Base-by-base conservation (phyloP, 441 rosid species). In the Pelargonium citronellum region DNA sequence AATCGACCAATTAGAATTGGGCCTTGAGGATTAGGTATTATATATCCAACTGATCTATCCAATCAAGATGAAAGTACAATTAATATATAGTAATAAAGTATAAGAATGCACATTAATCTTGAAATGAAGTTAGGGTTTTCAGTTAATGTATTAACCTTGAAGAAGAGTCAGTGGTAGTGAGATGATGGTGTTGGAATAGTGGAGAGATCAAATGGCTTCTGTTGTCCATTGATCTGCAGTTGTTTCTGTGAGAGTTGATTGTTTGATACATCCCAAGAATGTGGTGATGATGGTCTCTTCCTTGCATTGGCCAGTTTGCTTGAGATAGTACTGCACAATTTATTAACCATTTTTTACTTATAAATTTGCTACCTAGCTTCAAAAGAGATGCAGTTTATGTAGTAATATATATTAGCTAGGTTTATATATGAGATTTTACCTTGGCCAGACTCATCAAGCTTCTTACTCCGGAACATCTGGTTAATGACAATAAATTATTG, bases 401-500 rank as follows among this genome's bases (percentile, higher is more conserved):
- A n/a, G n/a, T n/a, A n/a, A n/a, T n/a, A n/a, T n/a, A n/a, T n/a
- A n/a, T n/a, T n/a, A n/a, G n/a, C n/a, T n/a, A n/a, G n/a, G 55
- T 11, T 16, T 19, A 12, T 67, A 22, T 22, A 22, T 22, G 27
- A 44, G 55, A 39, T 7, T 55, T 71, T 67, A 85, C 91, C 92
- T 84, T 84, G 90, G 11, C 83, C 78, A 71, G 87, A 69, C 13
- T 81, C 77, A 66, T 88, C 92, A 0, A 85, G 84, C 84, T 86
- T 88, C 81, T 86, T 88, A 70, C 90, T 85, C 57, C 92, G 84
- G 67, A 82, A 86, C 92, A 88, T 88, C 92, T 88, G 76, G 17
- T 51, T 51, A 5, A 51, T 51, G 4, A 30, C 34, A 30, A 0
- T 0, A 30, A 30, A 30, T 30, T 30, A 30, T 30, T 30, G 34